phyloP scores from a whole-genome alignment of 2,329 filamentous ascomycete species.

The Coniochaeta hoffmannii region DNA sequence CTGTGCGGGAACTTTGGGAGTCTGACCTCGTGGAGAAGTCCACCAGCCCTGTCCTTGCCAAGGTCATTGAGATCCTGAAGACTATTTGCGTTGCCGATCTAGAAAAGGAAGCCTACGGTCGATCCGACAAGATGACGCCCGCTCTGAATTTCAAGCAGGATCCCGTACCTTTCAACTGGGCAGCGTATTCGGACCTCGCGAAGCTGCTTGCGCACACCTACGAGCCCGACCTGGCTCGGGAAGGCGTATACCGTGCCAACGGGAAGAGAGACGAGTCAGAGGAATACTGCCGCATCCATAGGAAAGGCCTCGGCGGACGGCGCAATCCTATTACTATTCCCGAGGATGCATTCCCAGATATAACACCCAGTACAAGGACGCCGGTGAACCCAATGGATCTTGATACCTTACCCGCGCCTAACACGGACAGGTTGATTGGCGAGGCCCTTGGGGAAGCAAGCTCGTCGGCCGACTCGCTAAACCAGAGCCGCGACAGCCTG shows the following conservation, averaged over 20 bases:
- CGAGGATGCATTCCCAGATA: conserved; percentile 42
- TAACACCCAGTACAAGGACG: conserved; percentile 11
- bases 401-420: conserved; percentile 22
- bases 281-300: conserved; percentile 69
- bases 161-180: conserved; percentile 40
- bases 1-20: conserved; percentile 74
- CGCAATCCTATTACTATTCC: conserved; percentile 67
- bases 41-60: conserved; percentile 67
- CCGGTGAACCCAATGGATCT: conserved; percentile 6
- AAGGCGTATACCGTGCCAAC: conserved; percentile 78
- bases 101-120: conserved; percentile 59
- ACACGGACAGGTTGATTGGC: conserved; percentile 16
- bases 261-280: conserved; percentile 52
- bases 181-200: conserved; percentile 23
- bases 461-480: conserved; percentile 17
- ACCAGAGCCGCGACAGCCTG: conserved; percentile 12
- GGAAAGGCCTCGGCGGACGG: conserved; percentile 46
- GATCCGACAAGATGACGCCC: conserved; percentile 43
- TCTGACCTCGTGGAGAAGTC: conserved; percentile 77
- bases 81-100: conserved; percentile 69
- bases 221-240: conserved; percentile 58
- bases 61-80: conserved; percentile 76
- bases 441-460: conserved; percentile 17
- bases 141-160: conserved; percentile 35
- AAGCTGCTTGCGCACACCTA: conserved; percentile 28